phyloP scores from a whole-genome alignment of 768 basidiomycete genomes.

The Paxillus rubicundulus region DNA sequence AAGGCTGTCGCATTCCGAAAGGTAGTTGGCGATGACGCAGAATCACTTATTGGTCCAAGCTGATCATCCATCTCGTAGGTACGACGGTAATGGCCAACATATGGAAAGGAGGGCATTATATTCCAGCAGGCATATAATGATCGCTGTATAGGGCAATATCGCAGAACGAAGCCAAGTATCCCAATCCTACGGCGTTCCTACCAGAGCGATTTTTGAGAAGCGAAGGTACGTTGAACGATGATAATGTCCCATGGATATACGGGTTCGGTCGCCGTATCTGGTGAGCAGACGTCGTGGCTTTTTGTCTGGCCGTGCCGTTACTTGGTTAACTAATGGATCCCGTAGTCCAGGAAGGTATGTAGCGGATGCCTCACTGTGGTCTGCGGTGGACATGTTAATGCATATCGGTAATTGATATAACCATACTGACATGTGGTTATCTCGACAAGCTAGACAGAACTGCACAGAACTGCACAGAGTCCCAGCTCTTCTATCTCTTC shows the following conservation, averaged over 20 bases:
- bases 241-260: constrained; percentile 10
- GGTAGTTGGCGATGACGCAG: constrained; percentile 5
- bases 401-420: no score
- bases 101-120: constrained; percentile 3
- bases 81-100: constrained; percentile 8
- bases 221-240: constrained; percentile 16
- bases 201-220: constrained; percentile 35
- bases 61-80: constrained; percentile 4
- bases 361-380: constrained; percentile 36
- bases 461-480: no score
- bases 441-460: no score
- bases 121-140: neutral
- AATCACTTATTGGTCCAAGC: no score
- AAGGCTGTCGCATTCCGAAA: constrained; percentile 35
- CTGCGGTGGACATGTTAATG: no score
- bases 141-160: constrained; percentile 37
- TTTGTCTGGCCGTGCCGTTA: no score
- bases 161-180: constrained; percentile 37
- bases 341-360: constrained; percentile 38
- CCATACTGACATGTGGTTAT: no score
- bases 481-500: no score
- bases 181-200: no score
- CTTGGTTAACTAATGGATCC: no score
- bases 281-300: constrained; percentile 33
- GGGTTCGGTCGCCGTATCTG: no score